Evolutionary conservation across 2,329 filamentous ascomycete species (phyloP), one percentile per base, ranked within the genome.

Genomic region (Ascochyta fabae): DNA sequence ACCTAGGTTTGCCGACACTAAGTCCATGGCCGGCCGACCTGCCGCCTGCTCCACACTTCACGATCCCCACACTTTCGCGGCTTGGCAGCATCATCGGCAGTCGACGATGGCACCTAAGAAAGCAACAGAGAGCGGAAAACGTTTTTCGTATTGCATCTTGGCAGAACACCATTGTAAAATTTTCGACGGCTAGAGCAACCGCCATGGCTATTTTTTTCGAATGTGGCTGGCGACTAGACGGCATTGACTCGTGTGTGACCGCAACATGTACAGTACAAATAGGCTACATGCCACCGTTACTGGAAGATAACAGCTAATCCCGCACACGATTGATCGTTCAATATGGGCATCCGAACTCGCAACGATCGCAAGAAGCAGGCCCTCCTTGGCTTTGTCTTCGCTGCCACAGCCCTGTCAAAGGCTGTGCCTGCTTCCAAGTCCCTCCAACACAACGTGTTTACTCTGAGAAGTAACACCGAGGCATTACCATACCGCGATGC

Each of bases 401-500:
- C 53, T 5, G 48, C 48, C n/a, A 52, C 53, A n/a, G 39, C 44
- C n/a, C 23, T 57, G 53, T 27, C 53, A 3, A 52, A 46, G 40
- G 48, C 48, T 39, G 53, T 50, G 0, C 41, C 46, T 38, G 36
- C 36, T n/a, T 12, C 44, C 34, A 45, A 13, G 6, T 16, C 38
- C 6, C 52, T 48, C 48, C 43, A 51, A 23, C 53, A 52, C 39
- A 40, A 24, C 36, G 36, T 12, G 27, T 56, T 26, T 46, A 56
- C 26, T 57, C 49, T 47, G 57, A 36, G 34, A 12, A 50, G 39
- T 10, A 19, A 50, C 12, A 15, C 29, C 6, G 58, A 64, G 35
- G 52, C 51, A 0, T 41, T 69, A 6, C 73, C 72, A 19, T 76
- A 76, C 60, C 71, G 68, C 15, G 59, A 79, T 68, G 66, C 76